These are phyloP conservation scores for Blastomyces emzantsi DNA, from an alignment of 2,329 filamentous ascomycete genomes.

Conservation along the genomic window DNA sequence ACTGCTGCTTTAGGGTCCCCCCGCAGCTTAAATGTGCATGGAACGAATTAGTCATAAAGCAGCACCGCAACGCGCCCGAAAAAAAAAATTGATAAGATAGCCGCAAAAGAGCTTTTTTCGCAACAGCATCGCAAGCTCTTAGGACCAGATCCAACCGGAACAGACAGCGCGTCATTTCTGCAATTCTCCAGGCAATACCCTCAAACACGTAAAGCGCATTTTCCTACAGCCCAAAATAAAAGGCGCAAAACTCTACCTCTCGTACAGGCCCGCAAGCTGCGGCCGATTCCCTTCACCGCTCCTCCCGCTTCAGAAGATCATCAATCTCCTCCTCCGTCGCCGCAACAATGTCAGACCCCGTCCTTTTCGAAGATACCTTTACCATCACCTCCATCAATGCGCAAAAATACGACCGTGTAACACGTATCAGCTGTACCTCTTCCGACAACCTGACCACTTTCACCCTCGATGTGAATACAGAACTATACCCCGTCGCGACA, in stretches of 20 bases:
- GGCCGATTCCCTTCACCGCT: neutral
- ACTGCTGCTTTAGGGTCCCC: neutral
- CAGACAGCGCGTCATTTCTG: neutral
- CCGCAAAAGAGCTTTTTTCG: neutral
- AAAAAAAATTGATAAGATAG: slow-evolving; percentile 2
- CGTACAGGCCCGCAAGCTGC: neutral
- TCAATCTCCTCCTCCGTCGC: slow-evolving; percentile 21
- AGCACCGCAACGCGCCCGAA: neutral
- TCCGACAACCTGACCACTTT: slow-evolving; percentile 66
- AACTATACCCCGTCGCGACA: slow-evolving; percentile 69
- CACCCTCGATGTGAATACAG: slow-evolving; percentile 85
- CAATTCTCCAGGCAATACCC: neutral
- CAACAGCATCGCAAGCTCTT: neutral
- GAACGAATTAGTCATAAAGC: slow-evolving; percentile 1
- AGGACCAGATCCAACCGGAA: neutral
- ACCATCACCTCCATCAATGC: slow-evolving; percentile 68
- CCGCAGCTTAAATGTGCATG: neutral
- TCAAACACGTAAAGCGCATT: neutral
- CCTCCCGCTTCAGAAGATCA: neutral
- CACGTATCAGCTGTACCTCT: slow-evolving; percentile 70
- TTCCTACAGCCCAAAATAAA: neutral
- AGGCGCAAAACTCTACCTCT: neutral
- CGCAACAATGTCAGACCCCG: slow-evolving; percentile 65
- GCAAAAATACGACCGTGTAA: slow-evolving; percentile 90
- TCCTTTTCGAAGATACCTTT: slow-evolving; percentile 92